A percentile compares a stretch with the other conserved stretches of the same genome.
Evolutionary conservation across 192 early-diverging fungal genomes (phyloP).

Genomic region (Linnemannia exigua): DNA sequence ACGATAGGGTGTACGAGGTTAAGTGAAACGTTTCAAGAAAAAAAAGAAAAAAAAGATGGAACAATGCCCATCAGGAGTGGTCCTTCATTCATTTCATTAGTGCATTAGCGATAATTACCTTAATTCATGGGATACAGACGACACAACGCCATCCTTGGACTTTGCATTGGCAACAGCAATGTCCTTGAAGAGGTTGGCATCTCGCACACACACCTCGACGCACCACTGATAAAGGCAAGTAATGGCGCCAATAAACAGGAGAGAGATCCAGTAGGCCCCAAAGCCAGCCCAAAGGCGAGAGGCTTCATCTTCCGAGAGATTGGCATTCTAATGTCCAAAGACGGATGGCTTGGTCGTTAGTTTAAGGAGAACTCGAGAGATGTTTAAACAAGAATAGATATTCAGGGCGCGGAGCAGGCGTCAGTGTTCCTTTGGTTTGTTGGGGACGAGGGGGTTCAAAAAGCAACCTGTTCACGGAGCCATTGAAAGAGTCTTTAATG

Average conservation of each 20-base stretch:
- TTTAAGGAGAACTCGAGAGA: background rate
- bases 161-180: conserved; percentile 55
- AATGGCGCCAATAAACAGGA: conserved; percentile 33
- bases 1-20: background rate
- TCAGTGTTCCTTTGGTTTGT: background rate
- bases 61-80: too few relatives aligned
- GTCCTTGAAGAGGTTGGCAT: conserved; percentile 53
- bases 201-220: conserved; percentile 43
- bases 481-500: background rate
- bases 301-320: conserved; percentile 41
- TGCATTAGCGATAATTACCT: conserved; percentile 18
- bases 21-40: background rate
- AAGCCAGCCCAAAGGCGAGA: conserved; percentile 48
- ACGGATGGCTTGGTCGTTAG: background rate
- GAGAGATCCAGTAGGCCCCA: conserved; percentile 48
- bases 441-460: background rate
- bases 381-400: background rate
- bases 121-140: conserved; percentile 53
- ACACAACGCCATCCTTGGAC: conserved; percentile 54
- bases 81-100: too few relatives aligned
- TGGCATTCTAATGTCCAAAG: conserved; percentile 8
- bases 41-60: background rate
- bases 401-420: background rate
- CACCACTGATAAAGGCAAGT: conserved; percentile 50
- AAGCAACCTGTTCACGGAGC: background rate